A percentile compares a stretch with the other conserved stretches of the same genome.
Conservation (phyloP, 179 eudicot species). For the Beta lomatogona region DNA sequence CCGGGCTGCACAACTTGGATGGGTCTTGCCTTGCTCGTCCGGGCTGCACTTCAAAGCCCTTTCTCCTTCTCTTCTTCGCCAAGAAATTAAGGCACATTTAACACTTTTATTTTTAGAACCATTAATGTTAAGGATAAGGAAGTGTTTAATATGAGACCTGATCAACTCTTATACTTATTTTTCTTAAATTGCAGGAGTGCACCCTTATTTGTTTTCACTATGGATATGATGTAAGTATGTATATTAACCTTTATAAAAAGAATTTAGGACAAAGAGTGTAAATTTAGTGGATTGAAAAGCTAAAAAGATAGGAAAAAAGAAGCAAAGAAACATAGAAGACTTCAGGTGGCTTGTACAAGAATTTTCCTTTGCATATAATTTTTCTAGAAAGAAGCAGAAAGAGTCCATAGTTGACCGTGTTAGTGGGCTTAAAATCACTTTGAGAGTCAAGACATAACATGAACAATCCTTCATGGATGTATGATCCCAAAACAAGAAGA, state of each 20-base stretch:
- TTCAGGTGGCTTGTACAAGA: conserved; percentile 33
- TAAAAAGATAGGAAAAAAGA: conserved; percentile 1
- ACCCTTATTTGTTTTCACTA: no score
- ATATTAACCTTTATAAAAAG: background rate
- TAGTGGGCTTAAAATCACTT: conserved; percentile 28
- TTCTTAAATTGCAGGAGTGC: no score
- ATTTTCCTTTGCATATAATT: conserved; percentile 20
- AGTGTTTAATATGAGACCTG: no score
- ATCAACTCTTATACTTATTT: no score
- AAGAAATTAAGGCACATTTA: no score
- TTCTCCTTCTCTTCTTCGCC: no score
- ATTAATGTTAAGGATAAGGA: no score
- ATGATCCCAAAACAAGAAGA: conserved; percentile 28
- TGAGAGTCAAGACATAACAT: conserved; percentile 30
- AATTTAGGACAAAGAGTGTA: background rate
- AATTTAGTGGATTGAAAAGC: background rate
- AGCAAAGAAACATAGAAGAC: conserved; percentile 17
- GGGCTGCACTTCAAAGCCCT: no score
- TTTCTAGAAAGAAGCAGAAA: conserved; percentile 15
- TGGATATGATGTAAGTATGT: background rate
- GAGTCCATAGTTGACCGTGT: conserved; percentile 31
- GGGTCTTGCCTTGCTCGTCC: no score
- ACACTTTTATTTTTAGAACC: no score
- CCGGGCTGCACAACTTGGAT: no score
- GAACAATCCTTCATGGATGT: conserved; percentile 25